Evolutionary conservation across 2,329 filamentous ascomycete species (phyloP).

Genomic region (Hypoxylon sp.): DNA sequence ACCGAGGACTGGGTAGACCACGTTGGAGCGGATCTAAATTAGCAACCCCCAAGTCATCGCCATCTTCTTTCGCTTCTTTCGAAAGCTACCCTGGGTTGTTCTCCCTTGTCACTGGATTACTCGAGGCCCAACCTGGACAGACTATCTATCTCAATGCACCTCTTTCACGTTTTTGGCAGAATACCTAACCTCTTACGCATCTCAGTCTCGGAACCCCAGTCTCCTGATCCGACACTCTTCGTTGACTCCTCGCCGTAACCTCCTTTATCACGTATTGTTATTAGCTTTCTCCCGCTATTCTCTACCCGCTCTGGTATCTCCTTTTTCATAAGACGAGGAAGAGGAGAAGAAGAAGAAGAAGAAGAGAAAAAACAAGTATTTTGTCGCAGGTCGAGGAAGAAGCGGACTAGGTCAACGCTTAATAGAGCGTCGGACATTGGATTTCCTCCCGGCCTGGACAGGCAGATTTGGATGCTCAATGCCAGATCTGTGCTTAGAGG

Average conservation of each 20-base stretch:
- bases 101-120: constrained; percentile 1
- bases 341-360: too few relatives aligned
- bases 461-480: constrained; percentile 10
- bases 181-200: constrained; percentile 14
- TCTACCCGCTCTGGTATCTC: constrained; percentile 3
- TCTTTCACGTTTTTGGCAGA: constrained; percentile 17
- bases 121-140: constrained; percentile 20
- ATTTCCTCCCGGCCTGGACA: constrained; percentile 14
- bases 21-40: constrained; percentile 19
- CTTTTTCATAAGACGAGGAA: constrained; percentile 9
- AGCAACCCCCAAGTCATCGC: constrained; percentile 16
- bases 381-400: constrained; percentile 13
- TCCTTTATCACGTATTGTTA: constrained; percentile 18
- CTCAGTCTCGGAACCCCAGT: constrained; percentile 1
- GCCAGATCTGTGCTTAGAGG: constrained; percentile 10
- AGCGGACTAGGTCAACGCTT: constrained; percentile 5
- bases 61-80: background rate
- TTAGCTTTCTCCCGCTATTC: constrained; percentile 2
- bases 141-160: constrained; percentile 12
- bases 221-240: constrained; percentile 7
- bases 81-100: constrained; percentile 1
- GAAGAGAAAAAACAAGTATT: too few relatives aligned
- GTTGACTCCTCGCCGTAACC: constrained; percentile 17
- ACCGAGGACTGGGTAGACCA: constrained; percentile 9
- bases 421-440: constrained; percentile 3